Conservation (phyloP, 208 protist species). For the Trypanosomatidae sp. region DNA sequence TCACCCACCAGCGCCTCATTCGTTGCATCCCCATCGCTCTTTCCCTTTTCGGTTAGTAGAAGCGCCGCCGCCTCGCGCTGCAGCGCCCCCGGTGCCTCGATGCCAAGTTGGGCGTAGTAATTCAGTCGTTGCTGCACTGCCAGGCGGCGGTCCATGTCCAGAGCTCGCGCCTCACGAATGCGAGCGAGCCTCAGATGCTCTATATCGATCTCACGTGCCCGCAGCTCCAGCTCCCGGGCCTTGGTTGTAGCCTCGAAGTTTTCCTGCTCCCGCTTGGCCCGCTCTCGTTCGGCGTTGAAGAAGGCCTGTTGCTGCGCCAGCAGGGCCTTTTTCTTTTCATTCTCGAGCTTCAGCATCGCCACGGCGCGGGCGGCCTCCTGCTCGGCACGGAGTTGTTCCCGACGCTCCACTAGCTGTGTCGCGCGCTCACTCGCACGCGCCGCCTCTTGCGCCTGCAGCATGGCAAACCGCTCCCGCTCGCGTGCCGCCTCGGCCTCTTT, state of each 20-base stretch:
- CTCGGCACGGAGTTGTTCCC: slow-evolving; percentile 53
- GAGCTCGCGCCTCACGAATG: slow-evolving; percentile 43
- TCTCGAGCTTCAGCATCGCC: slow-evolving; percentile 54
- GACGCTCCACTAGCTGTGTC: slow-evolving; percentile 45
- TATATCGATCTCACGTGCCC: slow-evolving; percentile 54
- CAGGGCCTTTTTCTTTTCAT: slow-evolving; percentile 55
- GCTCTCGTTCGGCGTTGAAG: slow-evolving; percentile 48
- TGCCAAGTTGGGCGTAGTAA: slow-evolving; percentile 43
- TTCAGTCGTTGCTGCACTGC: slow-evolving; percentile 41
- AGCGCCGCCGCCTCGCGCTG: slow-evolving; percentile 25
- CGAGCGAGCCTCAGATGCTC: slow-evolving; percentile 45
- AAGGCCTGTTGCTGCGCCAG: slow-evolving; percentile 43
- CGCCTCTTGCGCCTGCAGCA: slow-evolving; percentile 37
- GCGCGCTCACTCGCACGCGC: slow-evolving; percentile 35
- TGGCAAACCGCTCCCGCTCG: slow-evolving; percentile 34
- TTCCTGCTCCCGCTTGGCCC: slow-evolving; percentile 42
- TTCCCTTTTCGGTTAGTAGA: neutral
- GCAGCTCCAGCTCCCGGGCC: slow-evolving; percentile 46
- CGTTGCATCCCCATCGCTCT: neutral
- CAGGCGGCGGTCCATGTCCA: slow-evolving; percentile 35
- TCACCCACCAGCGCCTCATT: neutral
- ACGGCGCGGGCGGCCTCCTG: slow-evolving; percentile 48
- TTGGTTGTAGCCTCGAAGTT: slow-evolving; percentile 43
- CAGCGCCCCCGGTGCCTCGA: slow-evolving; percentile 23
- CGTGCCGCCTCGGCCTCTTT: slow-evolving; percentile 31